Evolutionary conservation across 805 yeast species (phyloP).

Genomic region (Wickerhamiella domercqiae): DNA sequence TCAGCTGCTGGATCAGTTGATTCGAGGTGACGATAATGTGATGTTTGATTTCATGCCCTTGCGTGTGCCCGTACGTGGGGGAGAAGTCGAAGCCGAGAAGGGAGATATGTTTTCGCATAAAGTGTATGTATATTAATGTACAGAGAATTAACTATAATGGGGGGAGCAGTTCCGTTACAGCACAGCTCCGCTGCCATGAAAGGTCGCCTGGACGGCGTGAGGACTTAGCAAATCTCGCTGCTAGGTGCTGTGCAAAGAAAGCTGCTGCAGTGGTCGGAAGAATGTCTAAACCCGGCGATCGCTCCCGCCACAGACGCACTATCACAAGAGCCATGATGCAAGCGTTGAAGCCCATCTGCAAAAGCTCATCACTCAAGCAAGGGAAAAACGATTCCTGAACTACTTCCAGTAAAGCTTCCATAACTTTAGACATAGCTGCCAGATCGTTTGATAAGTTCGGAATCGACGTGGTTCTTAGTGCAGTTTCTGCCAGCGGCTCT

Average conservation of each 20-base stretch:
- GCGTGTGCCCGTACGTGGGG: slow-evolving; percentile 21
- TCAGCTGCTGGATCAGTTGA: slow-evolving; percentile 20
- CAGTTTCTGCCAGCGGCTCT: neutral
- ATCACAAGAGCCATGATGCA: slow-evolving; percentile 6
- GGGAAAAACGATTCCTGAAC: slow-evolving; percentile 45
- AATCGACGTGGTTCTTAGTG: slow-evolving; percentile 4
- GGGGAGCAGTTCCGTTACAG: slow-evolving; percentile 1
- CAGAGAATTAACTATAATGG: neutral
- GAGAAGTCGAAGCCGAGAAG: slow-evolving; percentile 20
- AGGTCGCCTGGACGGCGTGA: neutral
- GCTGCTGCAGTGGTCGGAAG: neutral
- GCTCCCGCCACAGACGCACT: neutral
- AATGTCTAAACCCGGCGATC: neutral
- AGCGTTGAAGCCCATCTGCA: slow-evolving; percentile 25
- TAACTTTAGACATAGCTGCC: slow-evolving; percentile 29
- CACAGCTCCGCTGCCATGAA: neutral
- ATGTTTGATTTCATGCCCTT: slow-evolving; percentile 24
- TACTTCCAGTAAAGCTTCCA: slow-evolving; percentile 29
- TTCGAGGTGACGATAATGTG: slow-evolving; percentile 24
- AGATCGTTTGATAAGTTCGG: slow-evolving; percentile 25
- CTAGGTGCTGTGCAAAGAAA: neutral
- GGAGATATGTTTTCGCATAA: slow-evolving; percentile 26
- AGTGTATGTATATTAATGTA: slow-evolving; percentile 14
- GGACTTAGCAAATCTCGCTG: neutral
- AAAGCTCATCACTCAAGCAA: slow-evolving; percentile 56